phyloP scores from a whole-genome alignment of 164 flowering plant species.

The Umbilicus rupestris region DNA sequence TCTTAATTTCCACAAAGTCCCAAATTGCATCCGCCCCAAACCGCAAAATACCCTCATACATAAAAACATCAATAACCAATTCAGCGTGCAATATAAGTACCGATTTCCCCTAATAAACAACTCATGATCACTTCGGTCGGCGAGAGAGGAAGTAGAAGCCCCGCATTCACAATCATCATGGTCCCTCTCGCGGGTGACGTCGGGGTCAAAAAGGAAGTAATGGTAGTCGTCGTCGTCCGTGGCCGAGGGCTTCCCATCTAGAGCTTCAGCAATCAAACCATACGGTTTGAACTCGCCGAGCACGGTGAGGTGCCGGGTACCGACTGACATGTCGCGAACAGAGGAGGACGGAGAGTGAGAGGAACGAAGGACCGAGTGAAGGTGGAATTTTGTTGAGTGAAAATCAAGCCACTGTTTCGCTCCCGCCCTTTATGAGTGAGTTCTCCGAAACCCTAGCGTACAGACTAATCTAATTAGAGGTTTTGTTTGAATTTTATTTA shows the following conservation, averaged over 20 bases:
- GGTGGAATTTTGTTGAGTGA: no score
- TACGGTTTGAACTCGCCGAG: constrained; percentile 91
- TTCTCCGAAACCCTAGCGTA: neutral
- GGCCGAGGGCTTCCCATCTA: constrained; percentile 60
- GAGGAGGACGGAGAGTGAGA: neutral
- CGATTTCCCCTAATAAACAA: constrained; percentile 84
- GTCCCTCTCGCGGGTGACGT: constrained; percentile 35
- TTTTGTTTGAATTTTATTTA: neutral
- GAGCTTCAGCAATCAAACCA: constrained; percentile 72
- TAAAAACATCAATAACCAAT: neutral
- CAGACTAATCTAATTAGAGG: neutral
- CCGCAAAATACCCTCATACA: neutral
- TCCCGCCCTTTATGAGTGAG: neutral
- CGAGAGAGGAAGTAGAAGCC: constrained; percentile 18
- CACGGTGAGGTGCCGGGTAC: constrained; percentile 54
- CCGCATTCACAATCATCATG: constrained; percentile 19
- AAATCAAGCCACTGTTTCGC: neutral
- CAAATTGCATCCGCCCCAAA: neutral
- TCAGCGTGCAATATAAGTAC: constrained; percentile 18
- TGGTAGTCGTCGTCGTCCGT: constrained; percentile 33
- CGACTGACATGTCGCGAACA: constrained; percentile 29
- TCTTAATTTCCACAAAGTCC: neutral
- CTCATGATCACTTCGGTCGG: constrained; percentile 64
- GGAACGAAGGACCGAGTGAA: neutral
- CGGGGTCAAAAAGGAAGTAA: constrained; percentile 70